Evolutionary conservation across 768 basidiomycete genomes (phyloP).

Genomic region (Lactarius deliciosus): DNA sequence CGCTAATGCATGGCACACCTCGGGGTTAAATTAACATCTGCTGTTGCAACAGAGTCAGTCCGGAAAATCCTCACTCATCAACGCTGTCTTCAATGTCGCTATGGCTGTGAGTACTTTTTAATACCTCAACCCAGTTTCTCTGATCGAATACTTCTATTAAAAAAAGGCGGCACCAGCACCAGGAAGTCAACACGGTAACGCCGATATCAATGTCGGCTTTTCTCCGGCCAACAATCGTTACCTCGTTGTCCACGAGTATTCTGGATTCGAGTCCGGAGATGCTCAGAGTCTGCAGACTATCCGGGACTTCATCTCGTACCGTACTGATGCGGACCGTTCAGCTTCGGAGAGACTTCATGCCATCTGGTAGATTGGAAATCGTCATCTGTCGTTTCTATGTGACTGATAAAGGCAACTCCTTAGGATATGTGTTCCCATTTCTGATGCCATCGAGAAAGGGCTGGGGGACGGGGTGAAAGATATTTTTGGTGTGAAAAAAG

Average conservation of each 20-base stretch:
- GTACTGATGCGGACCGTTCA: neutral
- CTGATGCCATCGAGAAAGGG: no score
- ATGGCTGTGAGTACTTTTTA: constrained; percentile 4
- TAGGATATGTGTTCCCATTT: constrained; percentile 15
- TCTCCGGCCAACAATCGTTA: constrained; percentile 3
- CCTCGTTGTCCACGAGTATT: constrained; percentile 10
- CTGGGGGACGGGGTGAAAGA: no score
- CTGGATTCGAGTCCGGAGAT: neutral
- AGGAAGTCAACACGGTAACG: neutral
- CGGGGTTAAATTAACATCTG: no score
- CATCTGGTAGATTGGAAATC: constrained; percentile 7
- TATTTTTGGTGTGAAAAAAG: no score
- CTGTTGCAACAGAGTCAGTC: neutral
- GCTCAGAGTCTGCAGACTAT: neutral
- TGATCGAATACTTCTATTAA: no score
- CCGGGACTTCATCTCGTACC: neutral
- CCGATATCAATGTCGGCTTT: neutral
- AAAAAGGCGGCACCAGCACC: neutral
- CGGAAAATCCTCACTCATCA: constrained; percentile 21
- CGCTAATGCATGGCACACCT: no score
- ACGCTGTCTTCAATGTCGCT: neutral
- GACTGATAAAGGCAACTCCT: neutral
- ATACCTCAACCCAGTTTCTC: neutral
- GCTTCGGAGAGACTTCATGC: constrained; percentile 14
- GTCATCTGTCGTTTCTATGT: neutral